Percentiles rank a stretch among this genome's conserved stretches.
Evolutionary conservation across 1,284 basidiomycete species (phyloP).

Genomic region (Moesziomyces sp.): DNA sequence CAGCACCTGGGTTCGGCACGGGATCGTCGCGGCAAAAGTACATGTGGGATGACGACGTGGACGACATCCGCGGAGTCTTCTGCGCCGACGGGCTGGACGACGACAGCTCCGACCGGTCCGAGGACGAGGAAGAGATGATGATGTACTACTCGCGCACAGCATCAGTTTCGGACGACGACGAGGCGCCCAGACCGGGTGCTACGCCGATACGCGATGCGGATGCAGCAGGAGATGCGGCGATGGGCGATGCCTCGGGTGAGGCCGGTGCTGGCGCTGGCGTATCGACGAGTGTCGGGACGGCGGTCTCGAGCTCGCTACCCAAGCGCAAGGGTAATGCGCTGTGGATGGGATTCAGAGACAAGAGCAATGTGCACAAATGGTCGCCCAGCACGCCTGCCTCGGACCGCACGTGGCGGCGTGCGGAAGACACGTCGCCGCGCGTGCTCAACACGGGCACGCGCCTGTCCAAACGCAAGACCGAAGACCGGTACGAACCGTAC

Average conservation of each 20-base stretch:
- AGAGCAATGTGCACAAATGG: conserved; percentile 41
- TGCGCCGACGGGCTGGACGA: conserved; percentile 33
- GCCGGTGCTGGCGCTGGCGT: not conserved
- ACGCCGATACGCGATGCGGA: not conserved
- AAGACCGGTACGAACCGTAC: conserved; percentile 54
- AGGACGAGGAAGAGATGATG: conserved; percentile 38
- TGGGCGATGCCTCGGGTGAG: not conserved
- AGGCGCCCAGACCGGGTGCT: conserved; percentile 8
- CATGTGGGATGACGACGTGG: conserved; percentile 52
- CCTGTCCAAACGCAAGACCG: conserved; percentile 43
- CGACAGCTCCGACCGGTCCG: conserved; percentile 32
- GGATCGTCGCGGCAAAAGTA: conserved; percentile 28
- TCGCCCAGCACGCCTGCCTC: conserved; percentile 12
- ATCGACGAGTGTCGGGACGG: conserved; percentile 14
- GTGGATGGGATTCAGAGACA: conserved; percentile 50
- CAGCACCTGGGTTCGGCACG: not conserved
- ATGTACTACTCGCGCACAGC: conserved; percentile 43
- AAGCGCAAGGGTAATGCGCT: conserved; percentile 40
- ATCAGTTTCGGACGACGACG: conserved; percentile 31
- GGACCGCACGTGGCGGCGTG: conserved; percentile 19
- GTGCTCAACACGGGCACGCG: conserved; percentile 20
- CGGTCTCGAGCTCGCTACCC: conserved; percentile 19
- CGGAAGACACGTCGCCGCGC: conserved; percentile 30
- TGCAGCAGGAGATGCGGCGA: not conserved
- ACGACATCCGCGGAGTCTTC: conserved; percentile 45